These are phyloP conservation scores for Penicillium argentinense DNA, from an alignment of 495 filamentous ascomycete genomes.

Conservation along the genomic window DNA sequence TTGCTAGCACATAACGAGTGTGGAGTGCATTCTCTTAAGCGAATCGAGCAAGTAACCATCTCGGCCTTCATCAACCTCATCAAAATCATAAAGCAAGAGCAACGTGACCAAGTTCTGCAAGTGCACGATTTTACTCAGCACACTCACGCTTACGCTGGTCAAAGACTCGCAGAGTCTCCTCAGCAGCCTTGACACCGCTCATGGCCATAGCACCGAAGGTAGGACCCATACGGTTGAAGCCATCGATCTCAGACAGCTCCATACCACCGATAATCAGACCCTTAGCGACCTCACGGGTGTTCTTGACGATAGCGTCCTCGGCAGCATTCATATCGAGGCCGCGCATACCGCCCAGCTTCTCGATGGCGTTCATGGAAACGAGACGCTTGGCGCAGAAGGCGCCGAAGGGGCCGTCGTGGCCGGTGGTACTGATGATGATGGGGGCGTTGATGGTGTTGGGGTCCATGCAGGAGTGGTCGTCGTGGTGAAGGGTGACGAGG, in stretches of 20 bases:
- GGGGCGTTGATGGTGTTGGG: conserved; percentile 94
- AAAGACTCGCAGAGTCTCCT: conserved; percentile 76
- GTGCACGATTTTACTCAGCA: conserved; percentile 36
- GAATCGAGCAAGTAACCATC: conserved; percentile 5
- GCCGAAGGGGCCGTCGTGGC: conserved; percentile 88
- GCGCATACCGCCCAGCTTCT: conserved; percentile 86
- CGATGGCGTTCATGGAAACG: conserved; percentile 75
- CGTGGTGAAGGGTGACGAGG: conserved; percentile 84
- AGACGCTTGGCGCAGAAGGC: conserved; percentile 86
- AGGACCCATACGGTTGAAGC: conserved; percentile 80
- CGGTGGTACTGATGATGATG: conserved; percentile 80
- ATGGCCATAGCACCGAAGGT: conserved; percentile 84
- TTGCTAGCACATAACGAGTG: conserved; percentile 22
- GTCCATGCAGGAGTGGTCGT: conserved; percentile 93
- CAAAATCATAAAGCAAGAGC: conserved; percentile 2
- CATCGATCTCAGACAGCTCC: conserved; percentile 89
- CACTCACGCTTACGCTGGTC: conserved; percentile 70
- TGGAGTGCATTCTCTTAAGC: conserved; percentile 18
- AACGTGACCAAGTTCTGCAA: not conserved
- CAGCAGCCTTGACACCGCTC: conserved; percentile 82
- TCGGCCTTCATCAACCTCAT: conserved; percentile 12
- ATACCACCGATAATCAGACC: conserved; percentile 91
- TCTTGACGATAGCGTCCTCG: conserved; percentile 88
- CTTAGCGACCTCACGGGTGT: conserved; percentile 80
- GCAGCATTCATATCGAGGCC: conserved; percentile 87